Conservation (phyloP, 1,284 basidiomycete species). For the Fomitopsis palustris region DNA sequence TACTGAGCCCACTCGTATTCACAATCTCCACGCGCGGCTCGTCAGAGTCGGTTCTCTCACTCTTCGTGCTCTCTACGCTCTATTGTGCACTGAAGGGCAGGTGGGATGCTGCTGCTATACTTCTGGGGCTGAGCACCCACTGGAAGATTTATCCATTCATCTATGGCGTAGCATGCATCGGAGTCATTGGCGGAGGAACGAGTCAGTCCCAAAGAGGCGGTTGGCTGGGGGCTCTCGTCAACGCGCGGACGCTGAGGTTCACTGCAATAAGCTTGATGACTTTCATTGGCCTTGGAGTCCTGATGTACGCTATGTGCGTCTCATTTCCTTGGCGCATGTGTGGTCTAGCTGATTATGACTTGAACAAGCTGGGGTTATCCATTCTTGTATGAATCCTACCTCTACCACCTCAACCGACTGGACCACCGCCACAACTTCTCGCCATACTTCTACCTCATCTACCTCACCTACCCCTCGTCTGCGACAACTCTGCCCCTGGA, state of each 20-base stretch:
- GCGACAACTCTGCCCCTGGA: constrained; percentile 28
- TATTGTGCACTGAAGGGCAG: constrained; percentile 48
- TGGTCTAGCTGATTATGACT: neutral
- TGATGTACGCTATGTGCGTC: constrained; percentile 75
- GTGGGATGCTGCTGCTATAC: constrained; percentile 63
- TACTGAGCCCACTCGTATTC: constrained; percentile 92
- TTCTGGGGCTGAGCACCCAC: constrained; percentile 80
- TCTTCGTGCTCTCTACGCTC: constrained; percentile 79
- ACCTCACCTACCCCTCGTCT: constrained; percentile 64
- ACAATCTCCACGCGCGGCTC: constrained; percentile 96
- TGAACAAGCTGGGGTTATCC: constrained; percentile 88
- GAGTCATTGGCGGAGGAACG: constrained; percentile 48
- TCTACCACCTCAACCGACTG: constrained; percentile 88
- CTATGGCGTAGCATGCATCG: constrained; percentile 79
- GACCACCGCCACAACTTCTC: constrained; percentile 99
- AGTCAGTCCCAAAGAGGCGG: constrained; percentile 22
- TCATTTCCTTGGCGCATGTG: neutral
- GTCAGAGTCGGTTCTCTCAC: constrained; percentile 85
- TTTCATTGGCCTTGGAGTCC: constrained; percentile 62
- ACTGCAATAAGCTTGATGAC: constrained; percentile 60
- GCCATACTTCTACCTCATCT: constrained; percentile 94
- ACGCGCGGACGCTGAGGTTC: constrained; percentile 63
- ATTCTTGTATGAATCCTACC: constrained; percentile 89
- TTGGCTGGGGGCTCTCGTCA: constrained; percentile 46
- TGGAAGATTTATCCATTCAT: constrained; percentile 97